Conservation (phyloP, 176 grass and related monocot species). For the Stipa capillata region DNA sequence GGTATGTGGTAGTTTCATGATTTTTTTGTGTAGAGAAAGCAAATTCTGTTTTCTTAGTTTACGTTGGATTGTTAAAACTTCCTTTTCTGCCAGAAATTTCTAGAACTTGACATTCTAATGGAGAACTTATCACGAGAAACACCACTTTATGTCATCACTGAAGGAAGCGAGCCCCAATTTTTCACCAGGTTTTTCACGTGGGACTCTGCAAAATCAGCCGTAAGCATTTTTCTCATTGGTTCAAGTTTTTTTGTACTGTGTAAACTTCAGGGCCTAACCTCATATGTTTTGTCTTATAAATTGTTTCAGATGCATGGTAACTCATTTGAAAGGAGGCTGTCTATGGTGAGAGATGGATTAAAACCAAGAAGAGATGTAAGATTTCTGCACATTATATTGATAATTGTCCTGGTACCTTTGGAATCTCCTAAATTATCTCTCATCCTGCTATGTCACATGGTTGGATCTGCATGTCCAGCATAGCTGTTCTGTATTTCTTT, state of each 20-base stretch:
- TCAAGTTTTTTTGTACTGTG: constrained; percentile 17
- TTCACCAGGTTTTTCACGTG: constrained; percentile 92
- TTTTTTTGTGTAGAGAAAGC: background rate
- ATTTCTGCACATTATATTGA: background rate
- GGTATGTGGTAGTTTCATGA: constrained; percentile 29
- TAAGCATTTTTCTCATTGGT: constrained; percentile 34
- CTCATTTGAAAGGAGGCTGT: constrained; percentile 81
- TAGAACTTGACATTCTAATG: constrained; percentile 83
- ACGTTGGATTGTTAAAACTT: background rate
- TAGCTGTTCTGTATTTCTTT: background rate
- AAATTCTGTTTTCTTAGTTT: background rate
- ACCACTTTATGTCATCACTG: constrained; percentile 60
- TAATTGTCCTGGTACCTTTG: no score
- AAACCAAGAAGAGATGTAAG: constrained; percentile 79
- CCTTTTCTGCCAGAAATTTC: constrained; percentile 57
- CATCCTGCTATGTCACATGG: background rate
- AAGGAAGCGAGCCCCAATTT: constrained; percentile 89
- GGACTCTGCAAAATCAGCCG: constrained; percentile 84
- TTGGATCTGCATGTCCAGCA: constrained; percentile 1
- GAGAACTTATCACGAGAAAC: constrained; percentile 69
- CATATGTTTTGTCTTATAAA: constrained; percentile 10
- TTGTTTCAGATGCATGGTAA: constrained; percentile 92
- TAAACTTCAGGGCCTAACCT: background rate
- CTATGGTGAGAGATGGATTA: constrained; percentile 75
- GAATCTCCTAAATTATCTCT: background rate